phyloP scores from a whole-genome alignment of 164 flowering plant genomes.

The Umbellularia californica region DNA sequence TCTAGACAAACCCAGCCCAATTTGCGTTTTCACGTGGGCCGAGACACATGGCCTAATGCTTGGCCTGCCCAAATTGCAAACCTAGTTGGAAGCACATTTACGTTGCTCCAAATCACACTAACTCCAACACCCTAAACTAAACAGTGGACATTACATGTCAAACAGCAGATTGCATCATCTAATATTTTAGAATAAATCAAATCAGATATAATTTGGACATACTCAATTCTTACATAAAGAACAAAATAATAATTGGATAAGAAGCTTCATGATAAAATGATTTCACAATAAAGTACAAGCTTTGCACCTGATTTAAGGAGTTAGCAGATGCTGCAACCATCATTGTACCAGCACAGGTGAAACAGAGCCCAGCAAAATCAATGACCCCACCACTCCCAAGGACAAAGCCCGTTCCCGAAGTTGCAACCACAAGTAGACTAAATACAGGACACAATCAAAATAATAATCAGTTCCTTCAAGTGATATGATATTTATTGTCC shows the following conservation, averaged over 20 bases:
- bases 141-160: background rate
- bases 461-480: background rate
- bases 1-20: too few relatives aligned
- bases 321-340: conserved; percentile 96
- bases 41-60: too few relatives aligned
- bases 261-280: background rate
- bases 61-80: too few relatives aligned
- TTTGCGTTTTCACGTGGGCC: too few relatives aligned
- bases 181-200: background rate
- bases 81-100: too few relatives aligned
- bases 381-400: conserved; percentile 75
- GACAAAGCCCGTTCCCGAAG: conserved; percentile 88
- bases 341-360: conserved; percentile 95
- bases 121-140: too few relatives aligned
- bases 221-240: background rate
- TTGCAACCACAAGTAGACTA: conserved; percentile 96
- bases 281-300: background rate
- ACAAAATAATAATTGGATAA: background rate
- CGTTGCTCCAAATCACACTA: too few relatives aligned
- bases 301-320: conserved; percentile 80
- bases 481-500: too few relatives aligned
- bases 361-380: conserved; percentile 76
- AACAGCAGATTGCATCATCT: background rate
- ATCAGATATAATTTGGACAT: background rate
- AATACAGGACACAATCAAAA: background rate